These are phyloP conservation scores for Elongisporangium anandrum DNA, from an alignment of 352 stramenopile species.

Conservation along the genomic window DNA sequence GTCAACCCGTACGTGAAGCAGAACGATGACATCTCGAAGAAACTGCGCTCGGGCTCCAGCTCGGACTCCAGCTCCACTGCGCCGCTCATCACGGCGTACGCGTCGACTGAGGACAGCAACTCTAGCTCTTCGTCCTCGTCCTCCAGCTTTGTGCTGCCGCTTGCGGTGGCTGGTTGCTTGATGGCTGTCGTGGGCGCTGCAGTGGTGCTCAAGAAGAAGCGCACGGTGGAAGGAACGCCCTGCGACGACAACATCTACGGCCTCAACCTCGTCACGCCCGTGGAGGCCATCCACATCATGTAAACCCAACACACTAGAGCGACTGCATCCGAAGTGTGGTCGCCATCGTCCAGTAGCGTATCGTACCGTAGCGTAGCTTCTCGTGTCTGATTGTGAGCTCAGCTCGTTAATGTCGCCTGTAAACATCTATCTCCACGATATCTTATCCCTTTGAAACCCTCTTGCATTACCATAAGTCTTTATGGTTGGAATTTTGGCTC, in stretches of 20 bases:
- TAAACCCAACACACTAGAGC: conserved; percentile 3
- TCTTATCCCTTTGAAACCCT: not conserved
- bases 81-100: not conserved
- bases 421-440: not conserved
- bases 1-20: not conserved
- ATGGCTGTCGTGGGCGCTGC: conserved; percentile 17
- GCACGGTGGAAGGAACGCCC: conserved; percentile 3
- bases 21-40: not conserved
- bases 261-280: conserved; percentile 1
- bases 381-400: not conserved
- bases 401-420: not conserved
- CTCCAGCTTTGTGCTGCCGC: conserved; percentile 8
- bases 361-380: not conserved
- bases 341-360: not conserved
- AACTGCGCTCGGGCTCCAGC: not conserved
- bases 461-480: too few relatives aligned
- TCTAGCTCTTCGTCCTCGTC: conserved; percentile 3
- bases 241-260: not conserved
- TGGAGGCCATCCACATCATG: conserved; percentile 7
- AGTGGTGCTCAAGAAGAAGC: conserved; percentile 19
- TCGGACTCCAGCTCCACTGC: not conserved
- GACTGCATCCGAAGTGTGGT: not conserved
- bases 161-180: conserved; percentile 18
- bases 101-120: conserved; percentile 3
- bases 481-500: too few relatives aligned